Conservation (phyloP, 2,329 filamentous ascomycete genomes). For the Fusarium sp. region DNA sequence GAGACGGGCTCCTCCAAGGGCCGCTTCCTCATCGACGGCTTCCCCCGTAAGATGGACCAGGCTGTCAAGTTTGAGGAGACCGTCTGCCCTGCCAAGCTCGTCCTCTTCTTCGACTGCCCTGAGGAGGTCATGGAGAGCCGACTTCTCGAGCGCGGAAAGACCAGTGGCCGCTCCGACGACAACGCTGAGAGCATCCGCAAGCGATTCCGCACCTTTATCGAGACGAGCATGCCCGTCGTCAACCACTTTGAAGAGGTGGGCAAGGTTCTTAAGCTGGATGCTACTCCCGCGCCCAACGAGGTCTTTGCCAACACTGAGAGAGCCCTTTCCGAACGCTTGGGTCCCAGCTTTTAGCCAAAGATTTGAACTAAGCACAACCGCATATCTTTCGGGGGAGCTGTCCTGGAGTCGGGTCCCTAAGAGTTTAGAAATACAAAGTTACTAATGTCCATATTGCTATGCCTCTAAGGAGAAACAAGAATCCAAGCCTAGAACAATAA, state of each 20-base stretch:
- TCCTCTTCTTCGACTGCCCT: conserved; percentile 93
- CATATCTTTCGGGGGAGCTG: conserved; percentile 27
- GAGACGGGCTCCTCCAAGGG: conserved; percentile 62
- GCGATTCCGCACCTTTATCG: conserved; percentile 91
- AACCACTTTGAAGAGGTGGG: conserved; percentile 81
- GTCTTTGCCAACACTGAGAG: conserved; percentile 66
- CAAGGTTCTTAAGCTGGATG: conserved; percentile 83
- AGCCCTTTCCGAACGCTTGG: conserved; percentile 62
- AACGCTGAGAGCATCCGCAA: conserved; percentile 97
- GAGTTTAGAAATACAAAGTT: conserved; percentile 19
- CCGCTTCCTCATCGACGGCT: conserved; percentile 83
- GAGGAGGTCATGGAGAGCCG: conserved; percentile 88
- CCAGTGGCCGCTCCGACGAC: conserved; percentile 89
- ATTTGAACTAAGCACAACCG: conserved; percentile 14
- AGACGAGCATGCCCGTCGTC: conserved; percentile 98
- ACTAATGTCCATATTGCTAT: conserved; percentile 24
- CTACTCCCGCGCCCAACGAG: conserved; percentile 72
- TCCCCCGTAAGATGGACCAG: conserved; percentile 98
- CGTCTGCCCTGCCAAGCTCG: conserved; percentile 85
- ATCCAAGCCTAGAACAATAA: conserved; percentile 9
- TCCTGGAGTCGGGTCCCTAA: conserved; percentile 24
- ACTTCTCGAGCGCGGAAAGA: conserved; percentile 90
- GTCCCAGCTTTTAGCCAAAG: conserved; percentile 48
- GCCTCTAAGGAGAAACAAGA: conserved; percentile 22
- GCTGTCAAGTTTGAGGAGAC: conserved; percentile 91